Conservation (phyloP, 2,329 filamentous ascomycete species). For the Colletotrichum musicola region DNA sequence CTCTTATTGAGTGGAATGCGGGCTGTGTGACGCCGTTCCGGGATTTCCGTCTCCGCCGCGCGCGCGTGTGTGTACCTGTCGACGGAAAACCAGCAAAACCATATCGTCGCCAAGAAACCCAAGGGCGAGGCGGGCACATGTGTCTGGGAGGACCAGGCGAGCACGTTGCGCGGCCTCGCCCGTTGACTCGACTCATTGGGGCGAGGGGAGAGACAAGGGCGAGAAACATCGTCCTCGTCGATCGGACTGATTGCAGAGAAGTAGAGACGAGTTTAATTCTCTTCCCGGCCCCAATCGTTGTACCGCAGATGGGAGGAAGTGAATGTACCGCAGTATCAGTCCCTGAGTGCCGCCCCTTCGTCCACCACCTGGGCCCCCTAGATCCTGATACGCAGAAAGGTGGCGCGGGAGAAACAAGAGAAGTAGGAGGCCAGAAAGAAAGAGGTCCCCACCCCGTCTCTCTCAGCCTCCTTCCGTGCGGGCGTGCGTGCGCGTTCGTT, state of each 20-base stretch:
- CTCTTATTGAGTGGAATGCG: slow-evolving; percentile 3
- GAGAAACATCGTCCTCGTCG: background rate
- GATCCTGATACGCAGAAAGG: too few species aligned
- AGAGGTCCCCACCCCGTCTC: background rate
- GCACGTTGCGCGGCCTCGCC: slow-evolving; percentile 25
- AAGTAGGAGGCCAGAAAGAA: background rate
- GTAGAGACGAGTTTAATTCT: too few species aligned
- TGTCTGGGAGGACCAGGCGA: slow-evolving; percentile 12
- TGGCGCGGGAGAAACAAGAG: background rate
- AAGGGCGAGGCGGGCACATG: slow-evolving; percentile 13
- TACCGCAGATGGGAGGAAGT: background rate
- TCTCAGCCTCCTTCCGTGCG: slow-evolving; percentile 5
- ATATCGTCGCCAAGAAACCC: background rate
- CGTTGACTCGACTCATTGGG: slow-evolving; percentile 16
- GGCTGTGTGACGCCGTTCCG: background rate
- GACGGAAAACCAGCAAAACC: background rate
- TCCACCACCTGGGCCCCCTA: too few species aligned
- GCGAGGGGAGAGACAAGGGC: slow-evolving; percentile 14
- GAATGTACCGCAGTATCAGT: background rate
- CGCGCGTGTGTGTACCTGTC: background rate
- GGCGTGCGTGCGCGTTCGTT: slow-evolving; percentile 1
- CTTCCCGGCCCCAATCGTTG: too few species aligned
- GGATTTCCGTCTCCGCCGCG: background rate
- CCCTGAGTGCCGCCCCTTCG: background rate
- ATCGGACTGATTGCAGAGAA: slow-evolving; percentile 3